These are phyloP conservation scores for Ulota crispa DNA, from an alignment of 225 moss, liverwort and hornwort species.

Conservation along the genomic window DNA sequence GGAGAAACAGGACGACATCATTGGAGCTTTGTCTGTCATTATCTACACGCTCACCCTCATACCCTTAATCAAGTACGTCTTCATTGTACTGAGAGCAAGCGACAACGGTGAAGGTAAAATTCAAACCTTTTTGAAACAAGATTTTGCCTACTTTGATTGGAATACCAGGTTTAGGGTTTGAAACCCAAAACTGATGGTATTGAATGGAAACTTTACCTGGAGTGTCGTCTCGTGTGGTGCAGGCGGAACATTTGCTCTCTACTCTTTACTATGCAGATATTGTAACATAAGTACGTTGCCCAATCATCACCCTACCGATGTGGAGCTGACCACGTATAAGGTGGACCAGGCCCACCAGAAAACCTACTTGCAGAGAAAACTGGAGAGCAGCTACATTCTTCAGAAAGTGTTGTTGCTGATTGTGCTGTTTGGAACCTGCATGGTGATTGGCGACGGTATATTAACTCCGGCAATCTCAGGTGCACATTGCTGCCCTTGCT, in stretches of 20 bases:
- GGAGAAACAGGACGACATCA: conserved; percentile 36
- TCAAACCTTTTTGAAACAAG: neutral
- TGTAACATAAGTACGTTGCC: conserved; percentile 82
- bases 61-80: conserved; percentile 83
- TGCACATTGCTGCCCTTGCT: conserved; percentile 2
- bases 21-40: conserved; percentile 85
- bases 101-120: conserved; percentile 91
- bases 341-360: conserved; percentile 38
- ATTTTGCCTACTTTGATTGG: neutral
- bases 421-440: conserved; percentile 85
- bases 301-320: conserved; percentile 84
- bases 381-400: conserved; percentile 71
- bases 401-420: conserved; percentile 66
- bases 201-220: neutral
- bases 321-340: conserved; percentile 70
- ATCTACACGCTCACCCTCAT: conserved; percentile 74
- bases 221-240: conserved; percentile 20
- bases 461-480: conserved; percentile 98
- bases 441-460: conserved; percentile 98
- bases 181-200: neutral
- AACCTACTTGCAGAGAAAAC: conserved; percentile 44
- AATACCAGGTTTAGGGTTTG: neutral
- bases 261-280: conserved; percentile 84
- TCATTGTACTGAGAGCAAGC: conserved; percentile 75
- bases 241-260: conserved; percentile 97